These are phyloP conservation scores for Chlamydomonas incerta DNA, from an alignment of 139 green algal species.

Conservation along the genomic window DNA sequence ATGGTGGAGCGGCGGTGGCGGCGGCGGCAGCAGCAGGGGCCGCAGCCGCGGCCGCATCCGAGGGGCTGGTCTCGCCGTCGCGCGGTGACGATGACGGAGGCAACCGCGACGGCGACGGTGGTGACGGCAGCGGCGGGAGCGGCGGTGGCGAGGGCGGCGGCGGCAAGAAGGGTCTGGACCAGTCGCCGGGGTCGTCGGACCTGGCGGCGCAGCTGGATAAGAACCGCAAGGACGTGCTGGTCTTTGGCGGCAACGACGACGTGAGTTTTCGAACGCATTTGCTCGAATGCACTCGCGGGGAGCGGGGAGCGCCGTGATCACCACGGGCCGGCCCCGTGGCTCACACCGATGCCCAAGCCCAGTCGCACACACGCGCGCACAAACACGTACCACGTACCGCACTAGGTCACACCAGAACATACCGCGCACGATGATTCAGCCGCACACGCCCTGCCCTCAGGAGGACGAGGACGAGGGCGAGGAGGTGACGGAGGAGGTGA, in stretches of 20 bases:
- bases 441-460: too few species aligned
- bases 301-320: too few species aligned
- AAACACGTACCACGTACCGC: too few species aligned
- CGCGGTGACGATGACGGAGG: not conserved
- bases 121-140: not conserved
- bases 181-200: not conserved
- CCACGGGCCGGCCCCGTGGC: too few species aligned
- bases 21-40: not conserved
- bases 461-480: conserved; percentile 1
- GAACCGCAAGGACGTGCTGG: not conserved
- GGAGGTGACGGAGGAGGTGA: not conserved
- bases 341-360: too few species aligned
- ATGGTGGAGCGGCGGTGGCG: not conserved
- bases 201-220: not conserved
- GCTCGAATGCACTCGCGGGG: too few species aligned
- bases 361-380: too few species aligned
- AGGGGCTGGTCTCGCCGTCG: too few species aligned
- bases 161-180: too few species aligned
- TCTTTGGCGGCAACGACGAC: conserved; percentile 4
- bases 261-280: conserved; percentile 1
- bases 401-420: too few species aligned
- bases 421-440: too few species aligned
- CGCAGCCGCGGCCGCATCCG: not conserved
- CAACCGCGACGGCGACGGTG: not conserved
- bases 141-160: not conserved